phyloP scores from a whole-genome alignment of 179 eudicot genomes.

The Carnegiea gigantea region DNA sequence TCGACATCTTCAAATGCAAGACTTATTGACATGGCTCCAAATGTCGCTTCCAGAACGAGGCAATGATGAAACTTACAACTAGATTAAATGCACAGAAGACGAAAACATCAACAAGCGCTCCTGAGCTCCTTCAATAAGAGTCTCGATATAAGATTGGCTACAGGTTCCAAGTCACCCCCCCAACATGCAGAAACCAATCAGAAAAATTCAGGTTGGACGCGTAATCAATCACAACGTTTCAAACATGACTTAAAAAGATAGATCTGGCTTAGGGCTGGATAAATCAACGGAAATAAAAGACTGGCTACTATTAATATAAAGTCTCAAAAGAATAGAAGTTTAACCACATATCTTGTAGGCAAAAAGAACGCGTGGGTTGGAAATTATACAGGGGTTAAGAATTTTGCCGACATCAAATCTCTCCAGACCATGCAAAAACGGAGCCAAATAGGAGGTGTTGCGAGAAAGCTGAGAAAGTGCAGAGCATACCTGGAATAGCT shows the following conservation, averaged over 20 bases:
- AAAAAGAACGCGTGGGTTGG: not conserved
- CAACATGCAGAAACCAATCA: not conserved
- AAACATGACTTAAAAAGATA: not conserved
- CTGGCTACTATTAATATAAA: not conserved
- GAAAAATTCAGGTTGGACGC: not conserved
- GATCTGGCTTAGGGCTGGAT: not conserved
- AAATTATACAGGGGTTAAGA: too few relatives aligned
- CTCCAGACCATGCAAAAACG: too few relatives aligned
- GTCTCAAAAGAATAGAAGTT: not conserved
- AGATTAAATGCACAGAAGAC: slow-evolving; percentile 39
- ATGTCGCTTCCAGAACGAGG: slow-evolving; percentile 38
- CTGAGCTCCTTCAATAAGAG: slow-evolving; percentile 33
- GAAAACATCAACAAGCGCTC: slow-evolving; percentile 35
- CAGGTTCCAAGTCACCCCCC: not conserved
- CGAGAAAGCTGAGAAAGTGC: not conserved
- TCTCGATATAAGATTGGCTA: slow-evolving; percentile 37
- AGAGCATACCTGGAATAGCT: slow-evolving; percentile 22
- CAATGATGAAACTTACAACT: slow-evolving; percentile 33
- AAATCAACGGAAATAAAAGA: not conserved
- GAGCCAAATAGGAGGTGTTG: too few relatives aligned
- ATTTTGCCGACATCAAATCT: too few relatives aligned
- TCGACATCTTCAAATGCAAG: slow-evolving; percentile 18
- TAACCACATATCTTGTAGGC: not conserved
- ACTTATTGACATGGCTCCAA: slow-evolving; percentile 22
- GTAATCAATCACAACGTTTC: not conserved